phyloP scores from a whole-genome alignment of 2,329 filamentous ascomycete species.

The Aspergillus thermomutatus region DNA sequence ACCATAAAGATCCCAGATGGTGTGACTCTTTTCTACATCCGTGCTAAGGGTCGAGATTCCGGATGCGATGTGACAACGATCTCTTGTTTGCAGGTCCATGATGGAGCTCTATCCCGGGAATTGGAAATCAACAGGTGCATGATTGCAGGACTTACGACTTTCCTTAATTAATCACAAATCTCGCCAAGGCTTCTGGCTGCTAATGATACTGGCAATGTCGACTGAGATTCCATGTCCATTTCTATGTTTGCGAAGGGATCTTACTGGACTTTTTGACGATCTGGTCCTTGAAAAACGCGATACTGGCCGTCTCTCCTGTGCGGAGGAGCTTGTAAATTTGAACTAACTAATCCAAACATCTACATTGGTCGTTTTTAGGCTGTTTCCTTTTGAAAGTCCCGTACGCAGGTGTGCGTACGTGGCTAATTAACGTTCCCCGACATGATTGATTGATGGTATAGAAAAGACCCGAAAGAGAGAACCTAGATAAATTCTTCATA shows the following conservation, averaged over 20 bases:
- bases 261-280: background rate
- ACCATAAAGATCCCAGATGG: background rate
- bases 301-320: background rate
- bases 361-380: background rate
- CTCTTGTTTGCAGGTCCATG: background rate
- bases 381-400: background rate
- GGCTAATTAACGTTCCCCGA: background rate
- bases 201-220: background rate
- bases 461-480: background rate
- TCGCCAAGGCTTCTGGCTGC: background rate
- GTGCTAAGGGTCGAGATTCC: background rate
- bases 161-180: background rate
- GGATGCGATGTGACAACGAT: background rate
- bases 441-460: background rate
- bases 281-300: background rate
- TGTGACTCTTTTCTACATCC: background rate
- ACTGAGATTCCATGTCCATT: background rate
- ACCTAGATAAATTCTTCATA: background rate
- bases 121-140: slow-evolving; percentile 41
- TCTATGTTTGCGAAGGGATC: background rate
- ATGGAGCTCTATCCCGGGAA: slow-evolving; percentile 44
- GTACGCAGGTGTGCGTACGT: background rate
- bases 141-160: slow-evolving; percentile 8
- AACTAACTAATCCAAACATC: background rate
- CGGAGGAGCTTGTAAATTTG: background rate